Evolutionary conservation across 192 early-diverging fungal genomes (phyloP).

Genomic region (Linnemannia schmuckeri): DNA sequence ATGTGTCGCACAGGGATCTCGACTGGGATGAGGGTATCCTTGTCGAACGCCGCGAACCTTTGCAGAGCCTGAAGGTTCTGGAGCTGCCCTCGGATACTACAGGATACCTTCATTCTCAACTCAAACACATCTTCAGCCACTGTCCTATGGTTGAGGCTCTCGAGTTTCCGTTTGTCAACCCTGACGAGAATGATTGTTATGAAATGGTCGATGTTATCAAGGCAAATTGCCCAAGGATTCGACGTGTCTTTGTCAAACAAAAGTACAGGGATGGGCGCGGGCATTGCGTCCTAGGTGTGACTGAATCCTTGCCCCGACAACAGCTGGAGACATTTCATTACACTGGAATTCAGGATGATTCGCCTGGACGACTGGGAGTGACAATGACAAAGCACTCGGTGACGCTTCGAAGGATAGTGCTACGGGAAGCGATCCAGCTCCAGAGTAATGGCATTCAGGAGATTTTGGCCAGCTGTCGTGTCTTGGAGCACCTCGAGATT

Average conservation of each 20-base stretch:
- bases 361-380: background rate
- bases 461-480: background rate
- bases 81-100: background rate
- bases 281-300: background rate
- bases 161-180: slow-evolving; percentile 3
- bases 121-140: background rate
- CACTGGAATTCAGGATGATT: background rate
- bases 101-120: background rate
- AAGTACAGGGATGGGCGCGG: background rate
- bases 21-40: background rate
- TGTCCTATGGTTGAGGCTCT: background rate
- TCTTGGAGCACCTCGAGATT: background rate
- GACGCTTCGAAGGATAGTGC: background rate
- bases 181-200: background rate
- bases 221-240: background rate
- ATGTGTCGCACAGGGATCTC: background rate
- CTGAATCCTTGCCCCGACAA: background rate
- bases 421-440: background rate
- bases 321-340: background rate
- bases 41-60: background rate
- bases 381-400: background rate
- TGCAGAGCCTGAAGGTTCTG: background rate
- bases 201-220: background rate
- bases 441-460: background rate
- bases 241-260: background rate